Conservation (phyloP, 2,329 filamentous ascomycete genomes). For the Monosporascus sp. region DNA sequence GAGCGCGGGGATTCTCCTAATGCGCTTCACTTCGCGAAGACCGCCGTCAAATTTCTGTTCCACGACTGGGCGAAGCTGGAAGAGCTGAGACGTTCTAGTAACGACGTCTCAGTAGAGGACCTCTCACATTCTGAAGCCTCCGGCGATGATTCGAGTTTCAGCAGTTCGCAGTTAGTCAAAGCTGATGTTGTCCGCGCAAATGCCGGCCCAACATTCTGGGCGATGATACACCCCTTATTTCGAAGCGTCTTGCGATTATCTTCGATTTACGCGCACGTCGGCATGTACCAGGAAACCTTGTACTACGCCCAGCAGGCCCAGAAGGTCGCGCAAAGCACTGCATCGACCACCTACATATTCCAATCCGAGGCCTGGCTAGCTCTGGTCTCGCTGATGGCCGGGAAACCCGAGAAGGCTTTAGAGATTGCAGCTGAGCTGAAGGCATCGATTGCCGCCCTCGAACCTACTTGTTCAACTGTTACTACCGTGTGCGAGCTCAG, state of each 20-base stretch:
- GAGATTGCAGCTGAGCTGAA: slow-evolving; percentile 50
- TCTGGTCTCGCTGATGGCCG: slow-evolving; percentile 51
- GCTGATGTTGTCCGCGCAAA: slow-evolving; percentile 13
- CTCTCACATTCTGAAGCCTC: slow-evolving; percentile 20
- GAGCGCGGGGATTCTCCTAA: slow-evolving; percentile 54
- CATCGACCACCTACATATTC: slow-evolving; percentile 53
- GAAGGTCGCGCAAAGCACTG: slow-evolving; percentile 66
- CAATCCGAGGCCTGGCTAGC: slow-evolving; percentile 52
- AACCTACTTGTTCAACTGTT: slow-evolving; percentile 39
- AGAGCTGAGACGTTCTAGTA: slow-evolving; percentile 19
- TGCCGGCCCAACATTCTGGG: slow-evolving; percentile 71
- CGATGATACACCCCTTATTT: slow-evolving; percentile 68
- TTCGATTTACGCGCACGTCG: slow-evolving; percentile 73
- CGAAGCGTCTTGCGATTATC: slow-evolving; percentile 69
- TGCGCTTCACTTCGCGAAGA: slow-evolving; percentile 52
- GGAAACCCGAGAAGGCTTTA: slow-evolving; percentile 52
- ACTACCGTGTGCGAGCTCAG: slow-evolving; percentile 50
- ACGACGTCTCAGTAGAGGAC: slow-evolving; percentile 14
- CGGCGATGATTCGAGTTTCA: slow-evolving; percentile 22
- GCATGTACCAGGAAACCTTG: slow-evolving; percentile 80
- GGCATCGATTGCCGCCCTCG: slow-evolving; percentile 41
- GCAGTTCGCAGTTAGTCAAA: slow-evolving; percentile 20
- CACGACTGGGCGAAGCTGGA: slow-evolving; percentile 52
- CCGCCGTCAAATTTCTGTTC: slow-evolving; percentile 50
- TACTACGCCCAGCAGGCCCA: slow-evolving; percentile 83